These are phyloP conservation scores for Mediolabrus comicus DNA, from an alignment of 108 stramenopile genomes.

Conservation along the genomic window DNA sequence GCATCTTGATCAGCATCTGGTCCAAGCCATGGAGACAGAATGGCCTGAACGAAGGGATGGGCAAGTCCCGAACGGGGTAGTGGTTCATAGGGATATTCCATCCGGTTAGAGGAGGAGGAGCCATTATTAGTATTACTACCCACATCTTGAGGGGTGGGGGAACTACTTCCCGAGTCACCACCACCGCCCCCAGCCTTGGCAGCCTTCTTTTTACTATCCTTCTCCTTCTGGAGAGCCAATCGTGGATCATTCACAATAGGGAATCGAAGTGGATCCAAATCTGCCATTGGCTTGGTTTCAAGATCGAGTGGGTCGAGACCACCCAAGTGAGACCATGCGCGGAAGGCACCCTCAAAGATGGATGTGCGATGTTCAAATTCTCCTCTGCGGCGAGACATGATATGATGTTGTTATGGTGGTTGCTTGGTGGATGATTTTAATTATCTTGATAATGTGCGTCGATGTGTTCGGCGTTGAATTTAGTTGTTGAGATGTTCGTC, in stretches of 20 bases:
- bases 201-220: constrained; percentile 1
- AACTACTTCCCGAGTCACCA: not conserved
- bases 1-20: constrained; percentile 89
- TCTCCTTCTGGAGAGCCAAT: constrained; percentile 6
- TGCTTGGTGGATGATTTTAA: not conserved
- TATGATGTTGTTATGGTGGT: not conserved
- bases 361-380: constrained; percentile 93
- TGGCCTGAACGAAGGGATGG: constrained; percentile 90
- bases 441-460: not conserved
- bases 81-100: constrained; percentile 83
- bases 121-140: not conserved
- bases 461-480: no score
- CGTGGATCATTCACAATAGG: constrained; percentile 68
- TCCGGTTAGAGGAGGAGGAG: constrained; percentile 22
- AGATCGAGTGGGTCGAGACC: constrained; percentile 79
- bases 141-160: not conserved
- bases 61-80: constrained; percentile 82
- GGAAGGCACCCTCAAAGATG: constrained; percentile 92
- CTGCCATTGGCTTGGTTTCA: constrained; percentile 53
- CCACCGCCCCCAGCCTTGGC: constrained; percentile 27
- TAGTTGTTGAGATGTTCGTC: no score
- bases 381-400: constrained; percentile 87
- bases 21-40: constrained; percentile 87
- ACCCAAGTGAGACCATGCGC: constrained; percentile 89
- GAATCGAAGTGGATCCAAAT: constrained; percentile 72